Conservation (phyloP, 495 filamentous ascomycete genomes). For the Penicillium ucsense region DNA sequence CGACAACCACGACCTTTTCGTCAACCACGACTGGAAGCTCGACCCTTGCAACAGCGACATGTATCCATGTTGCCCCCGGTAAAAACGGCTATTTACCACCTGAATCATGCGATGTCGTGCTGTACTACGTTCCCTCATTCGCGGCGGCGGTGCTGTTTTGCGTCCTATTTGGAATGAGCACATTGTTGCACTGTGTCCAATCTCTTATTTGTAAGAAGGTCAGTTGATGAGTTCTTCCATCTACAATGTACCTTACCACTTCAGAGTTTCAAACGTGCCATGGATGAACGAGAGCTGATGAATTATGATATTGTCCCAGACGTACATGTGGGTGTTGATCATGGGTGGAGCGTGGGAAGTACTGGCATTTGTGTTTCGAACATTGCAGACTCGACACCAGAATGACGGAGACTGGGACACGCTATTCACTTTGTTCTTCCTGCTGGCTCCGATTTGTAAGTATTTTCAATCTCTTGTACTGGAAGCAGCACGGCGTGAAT, state of each 20-base stretch:
- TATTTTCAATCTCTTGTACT: neutral
- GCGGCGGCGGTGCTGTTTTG: constrained; percentile 27
- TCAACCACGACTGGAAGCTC: constrained; percentile 1
- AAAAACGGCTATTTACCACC: constrained; percentile 26
- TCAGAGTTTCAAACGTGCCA: too few species aligned
- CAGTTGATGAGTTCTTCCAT: neutral
- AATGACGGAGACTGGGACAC: constrained; percentile 4
- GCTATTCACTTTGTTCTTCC: constrained; percentile 16
- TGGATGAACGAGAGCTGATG: too few species aligned
- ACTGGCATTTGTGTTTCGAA: constrained; percentile 29
- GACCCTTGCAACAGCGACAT: constrained; percentile 8
- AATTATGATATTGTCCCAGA: constrained; percentile 8
- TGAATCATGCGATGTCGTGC: constrained; percentile 18
- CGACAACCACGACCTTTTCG: neutral
- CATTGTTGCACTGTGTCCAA: constrained; percentile 23
- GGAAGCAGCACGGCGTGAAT: too few species aligned
- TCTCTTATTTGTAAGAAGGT: constrained; percentile 21
- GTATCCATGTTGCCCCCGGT: constrained; percentile 13
- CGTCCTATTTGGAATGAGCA: constrained; percentile 23
- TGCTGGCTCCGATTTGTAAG: constrained; percentile 20
- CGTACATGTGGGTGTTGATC: constrained; percentile 46
- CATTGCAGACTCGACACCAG: constrained; percentile 17
- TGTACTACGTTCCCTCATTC: constrained; percentile 22
- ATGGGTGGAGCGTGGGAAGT: constrained; percentile 41
- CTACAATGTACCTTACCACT: neutral